Evolutionary conservation across 2,329 filamentous ascomycete species (phyloP).

Genomic region (Sclerotiophoma versabilis): DNA sequence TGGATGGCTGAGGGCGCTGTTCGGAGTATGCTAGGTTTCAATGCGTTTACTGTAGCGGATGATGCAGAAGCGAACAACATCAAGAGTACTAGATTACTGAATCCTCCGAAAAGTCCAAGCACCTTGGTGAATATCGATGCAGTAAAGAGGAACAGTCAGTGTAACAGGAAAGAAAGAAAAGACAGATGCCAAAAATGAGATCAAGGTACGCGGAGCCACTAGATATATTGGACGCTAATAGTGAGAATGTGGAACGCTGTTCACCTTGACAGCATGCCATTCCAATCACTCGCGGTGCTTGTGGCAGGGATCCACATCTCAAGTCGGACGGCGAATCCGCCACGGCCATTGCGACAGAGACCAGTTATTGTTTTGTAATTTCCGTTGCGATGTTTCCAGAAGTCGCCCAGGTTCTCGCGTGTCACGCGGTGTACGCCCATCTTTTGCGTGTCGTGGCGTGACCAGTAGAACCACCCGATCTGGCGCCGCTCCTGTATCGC

Average conservation of each 20-base stretch:
- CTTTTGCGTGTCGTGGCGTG: background rate
- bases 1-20: background rate
- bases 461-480: slow-evolving; percentile 24
- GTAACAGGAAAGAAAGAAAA: background rate
- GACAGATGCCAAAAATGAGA: background rate
- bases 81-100: background rate
- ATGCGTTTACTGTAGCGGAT: background rate
- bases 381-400: slow-evolving; percentile 18
- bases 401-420: slow-evolving; percentile 18
- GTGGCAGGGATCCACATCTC: slow-evolving; percentile 30
- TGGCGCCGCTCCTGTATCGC: slow-evolving; percentile 11
- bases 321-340: slow-evolving; percentile 9
- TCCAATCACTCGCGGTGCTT: background rate
- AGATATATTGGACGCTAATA: background rate
- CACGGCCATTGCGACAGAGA: slow-evolving; percentile 7
- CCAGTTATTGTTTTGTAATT: slow-evolving; percentile 11
- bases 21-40: background rate
- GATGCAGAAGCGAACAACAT: background rate
- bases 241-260: no score
- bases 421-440: slow-evolving; percentile 13
- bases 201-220: background rate
- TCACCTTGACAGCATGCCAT: background rate
- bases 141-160: background rate
- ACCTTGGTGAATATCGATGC: background rate
- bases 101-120: background rate